These are phyloP conservation scores for Suillus cothurnatus DNA, from an alignment of 768 basidiomycete genomes.

Conservation along the genomic window DNA sequence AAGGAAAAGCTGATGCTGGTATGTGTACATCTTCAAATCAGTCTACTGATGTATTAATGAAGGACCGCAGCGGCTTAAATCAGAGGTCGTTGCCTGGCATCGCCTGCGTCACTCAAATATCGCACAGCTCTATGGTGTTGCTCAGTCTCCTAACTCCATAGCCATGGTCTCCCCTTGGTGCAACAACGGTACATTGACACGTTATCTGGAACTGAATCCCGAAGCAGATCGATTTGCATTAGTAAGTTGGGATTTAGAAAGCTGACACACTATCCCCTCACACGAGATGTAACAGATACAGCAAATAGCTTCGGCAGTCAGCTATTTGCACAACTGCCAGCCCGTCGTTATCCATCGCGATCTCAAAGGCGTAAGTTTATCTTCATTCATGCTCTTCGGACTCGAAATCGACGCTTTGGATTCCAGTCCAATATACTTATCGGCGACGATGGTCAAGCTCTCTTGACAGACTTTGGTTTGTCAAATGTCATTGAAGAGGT, in stretches of 20 bases:
- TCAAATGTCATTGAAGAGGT: slow-evolving; percentile 61
- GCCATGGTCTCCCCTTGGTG: slow-evolving; percentile 72
- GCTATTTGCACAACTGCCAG: slow-evolving; percentile 56
- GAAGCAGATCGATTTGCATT: slow-evolving; percentile 46
- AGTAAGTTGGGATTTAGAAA: slow-evolving; percentile 34
- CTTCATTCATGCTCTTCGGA: neutral
- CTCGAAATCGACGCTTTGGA: neutral
- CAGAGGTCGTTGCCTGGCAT: slow-evolving; percentile 61
- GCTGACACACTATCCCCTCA: neutral
- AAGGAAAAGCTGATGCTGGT: slow-evolving; percentile 57
- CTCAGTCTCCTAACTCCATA: slow-evolving; percentile 51
- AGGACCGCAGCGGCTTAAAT: slow-evolving; percentile 50
- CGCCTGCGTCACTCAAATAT: slow-evolving; percentile 57
- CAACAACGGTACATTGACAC: slow-evolving; percentile 54
- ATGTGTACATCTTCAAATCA: neutral
- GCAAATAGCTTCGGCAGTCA: slow-evolving; percentile 58
- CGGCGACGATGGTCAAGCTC: slow-evolving; percentile 49
- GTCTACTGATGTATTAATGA: neutral
- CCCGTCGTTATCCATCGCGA: slow-evolving; percentile 63
- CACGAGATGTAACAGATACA: slow-evolving; percentile 38
- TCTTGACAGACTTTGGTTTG: slow-evolving; percentile 66
- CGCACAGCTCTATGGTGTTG: slow-evolving; percentile 55
- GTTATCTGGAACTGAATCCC: slow-evolving; percentile 47
- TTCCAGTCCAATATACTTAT: slow-evolving; percentile 59
- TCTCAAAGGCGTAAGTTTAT: slow-evolving; percentile 53